A percentile compares a stretch with the other conserved stretches of the same genome.
Evolutionary conservation across 2,329 filamentous ascomycete species (phyloP).

Genomic region (Fusarium keratoplasticum): DNA sequence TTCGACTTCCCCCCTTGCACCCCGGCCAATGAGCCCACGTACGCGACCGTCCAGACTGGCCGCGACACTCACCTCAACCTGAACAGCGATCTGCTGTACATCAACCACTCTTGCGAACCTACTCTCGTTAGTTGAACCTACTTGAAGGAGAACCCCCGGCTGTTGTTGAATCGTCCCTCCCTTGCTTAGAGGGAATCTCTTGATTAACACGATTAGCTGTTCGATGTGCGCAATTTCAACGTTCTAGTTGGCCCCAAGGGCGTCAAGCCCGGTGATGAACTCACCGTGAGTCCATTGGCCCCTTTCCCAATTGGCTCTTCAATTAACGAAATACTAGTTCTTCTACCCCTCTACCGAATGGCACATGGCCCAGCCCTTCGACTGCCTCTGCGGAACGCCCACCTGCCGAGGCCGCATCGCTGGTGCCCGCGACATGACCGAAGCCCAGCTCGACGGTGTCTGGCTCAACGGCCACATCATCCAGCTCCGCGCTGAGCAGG

Average conservation of each 20-base stretch:
- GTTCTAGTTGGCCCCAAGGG: conserved; percentile 69
- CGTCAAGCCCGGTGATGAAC: conserved; percentile 66
- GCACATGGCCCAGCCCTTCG: conserved; percentile 78
- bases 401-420: conserved; percentile 71
- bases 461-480: conserved; percentile 74
- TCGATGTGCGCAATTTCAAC: conserved; percentile 68
- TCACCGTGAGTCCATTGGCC: conserved; percentile 57
- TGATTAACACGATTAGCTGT: conserved; percentile 58
- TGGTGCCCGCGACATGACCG: conserved; percentile 71
- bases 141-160: conserved; percentile 23
- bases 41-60: conserved; percentile 73
- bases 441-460: conserved; percentile 64
- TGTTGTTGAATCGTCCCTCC: conserved; percentile 4
- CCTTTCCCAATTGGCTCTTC: neutral
- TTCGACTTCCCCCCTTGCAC: conserved; percentile 73
- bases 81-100: conserved; percentile 75
- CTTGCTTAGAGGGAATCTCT: neutral
- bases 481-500: conserved; percentile 61
- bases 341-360: conserved; percentile 83
- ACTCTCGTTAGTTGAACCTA: conserved; percentile 64
- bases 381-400: conserved; percentile 69
- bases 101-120: conserved; percentile 76
- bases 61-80: conserved; percentile 68
- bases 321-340: conserved; percentile 57
- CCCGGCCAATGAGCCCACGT: conserved; percentile 65